Percentiles rank a stretch among this genome's conserved stretches.
Evolutionary conservation across 208 protist genomes (phyloP).

Genomic region (Porcisia hertigi): DNA sequence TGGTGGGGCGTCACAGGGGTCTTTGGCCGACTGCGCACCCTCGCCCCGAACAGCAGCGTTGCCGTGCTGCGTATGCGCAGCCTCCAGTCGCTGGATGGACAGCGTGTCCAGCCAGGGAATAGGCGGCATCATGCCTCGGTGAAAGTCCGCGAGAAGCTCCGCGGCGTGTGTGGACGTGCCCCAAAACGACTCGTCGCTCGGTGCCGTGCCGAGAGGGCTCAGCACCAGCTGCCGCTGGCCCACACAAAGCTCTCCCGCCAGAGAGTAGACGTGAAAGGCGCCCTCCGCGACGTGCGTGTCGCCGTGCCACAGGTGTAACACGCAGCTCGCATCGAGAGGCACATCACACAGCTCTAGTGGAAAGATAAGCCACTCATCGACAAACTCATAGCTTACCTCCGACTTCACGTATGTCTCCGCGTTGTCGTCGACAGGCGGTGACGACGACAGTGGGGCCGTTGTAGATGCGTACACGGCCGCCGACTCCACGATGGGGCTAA

Average conservation of each 20-base stretch:
- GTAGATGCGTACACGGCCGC: constrained; percentile 31
- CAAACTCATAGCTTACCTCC: constrained; percentile 10
- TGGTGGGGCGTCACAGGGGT: neutral
- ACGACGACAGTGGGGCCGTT: neutral
- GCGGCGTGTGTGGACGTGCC: constrained; percentile 4
- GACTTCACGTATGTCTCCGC: neutral
- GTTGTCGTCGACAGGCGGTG: neutral
- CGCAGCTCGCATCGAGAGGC: constrained; percentile 65
- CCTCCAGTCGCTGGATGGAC: constrained; percentile 46
- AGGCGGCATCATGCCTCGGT: constrained; percentile 43
- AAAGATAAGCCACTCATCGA: constrained; percentile 59
- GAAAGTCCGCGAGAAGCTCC: constrained; percentile 21
- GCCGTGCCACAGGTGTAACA: constrained; percentile 27
- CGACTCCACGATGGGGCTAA: constrained; percentile 60
- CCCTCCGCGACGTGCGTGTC: constrained; percentile 14
- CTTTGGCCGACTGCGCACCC: neutral
- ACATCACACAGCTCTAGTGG: constrained; percentile 85
- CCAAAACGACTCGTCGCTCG: neutral
- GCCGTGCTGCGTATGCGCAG: constrained; percentile 7
- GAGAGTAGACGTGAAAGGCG: constrained; percentile 36
- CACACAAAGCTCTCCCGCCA: constrained; percentile 52
- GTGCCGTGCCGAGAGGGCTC: neutral
- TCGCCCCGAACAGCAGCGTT: constrained; percentile 4
- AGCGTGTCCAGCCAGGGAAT: constrained; percentile 83
- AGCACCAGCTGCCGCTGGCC: constrained; percentile 42